Conservation (phyloP, 768 basidiomycete genomes). For the Lactarius sanguifluus region DNA sequence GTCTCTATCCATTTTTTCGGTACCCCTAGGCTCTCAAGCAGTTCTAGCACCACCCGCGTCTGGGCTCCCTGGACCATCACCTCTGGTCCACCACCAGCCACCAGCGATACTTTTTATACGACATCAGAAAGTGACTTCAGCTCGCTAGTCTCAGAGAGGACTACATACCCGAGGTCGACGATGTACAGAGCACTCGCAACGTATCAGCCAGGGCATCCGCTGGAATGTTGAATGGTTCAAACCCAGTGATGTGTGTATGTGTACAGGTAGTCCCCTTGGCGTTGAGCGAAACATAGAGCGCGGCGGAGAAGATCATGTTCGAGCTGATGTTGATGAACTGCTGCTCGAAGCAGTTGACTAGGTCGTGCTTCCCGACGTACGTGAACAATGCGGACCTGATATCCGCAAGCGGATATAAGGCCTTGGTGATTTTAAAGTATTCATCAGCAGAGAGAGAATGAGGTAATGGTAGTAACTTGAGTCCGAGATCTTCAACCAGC, state of each 20-base stretch:
- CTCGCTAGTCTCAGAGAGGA: slow-evolving; percentile 10
- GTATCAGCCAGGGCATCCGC: slow-evolving; percentile 78
- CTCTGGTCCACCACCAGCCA: slow-evolving; percentile 58
- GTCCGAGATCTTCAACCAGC: slow-evolving; percentile 64
- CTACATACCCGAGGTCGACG: slow-evolving; percentile 67
- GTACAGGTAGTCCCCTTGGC: background rate
- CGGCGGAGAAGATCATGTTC: no score
- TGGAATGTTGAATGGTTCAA: slow-evolving; percentile 72
- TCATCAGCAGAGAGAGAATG: slow-evolving; percentile 6
- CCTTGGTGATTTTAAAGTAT: slow-evolving; percentile 30
- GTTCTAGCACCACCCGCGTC: slow-evolving; percentile 60
- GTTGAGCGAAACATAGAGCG: no score
- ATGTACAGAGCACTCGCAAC: slow-evolving; percentile 71
- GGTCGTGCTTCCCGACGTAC: slow-evolving; percentile 51
- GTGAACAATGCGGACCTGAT: slow-evolving; percentile 55
- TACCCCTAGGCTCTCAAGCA: slow-evolving; percentile 47
- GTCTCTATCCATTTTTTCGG: slow-evolving; percentile 80
- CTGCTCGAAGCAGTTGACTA: slow-evolving; percentile 66
- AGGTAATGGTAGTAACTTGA: slow-evolving; percentile 34
- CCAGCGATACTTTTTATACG: slow-evolving; percentile 50
- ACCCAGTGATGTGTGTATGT: slow-evolving; percentile 65
- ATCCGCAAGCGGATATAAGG: slow-evolving; percentile 56
- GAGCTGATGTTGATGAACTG: slow-evolving; percentile 42
- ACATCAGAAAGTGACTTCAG: background rate
- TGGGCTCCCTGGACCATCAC: slow-evolving; percentile 89